Conservation (phyloP, 495 filamentous ascomycete genomes). For the Penicillium tannophilum region DNA sequence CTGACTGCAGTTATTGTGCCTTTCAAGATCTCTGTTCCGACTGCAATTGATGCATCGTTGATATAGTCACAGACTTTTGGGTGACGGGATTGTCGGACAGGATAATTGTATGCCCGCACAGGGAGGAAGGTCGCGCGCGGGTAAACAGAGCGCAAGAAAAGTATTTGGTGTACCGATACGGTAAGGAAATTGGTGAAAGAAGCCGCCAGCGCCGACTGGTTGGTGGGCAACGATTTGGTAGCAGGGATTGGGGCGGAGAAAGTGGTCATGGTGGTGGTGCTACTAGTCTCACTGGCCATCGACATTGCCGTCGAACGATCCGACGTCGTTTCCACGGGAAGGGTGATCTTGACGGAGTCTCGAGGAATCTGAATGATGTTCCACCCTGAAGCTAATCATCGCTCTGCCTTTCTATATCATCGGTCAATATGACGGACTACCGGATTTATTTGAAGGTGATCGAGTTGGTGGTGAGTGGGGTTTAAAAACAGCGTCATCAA, state of each 20-base stretch:
- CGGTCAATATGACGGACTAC: conserved; percentile 29
- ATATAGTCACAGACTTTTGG: conserved; percentile 92
- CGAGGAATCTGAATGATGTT: conserved; percentile 51
- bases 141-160: conserved; percentile 86
- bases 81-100: conserved; percentile 87
- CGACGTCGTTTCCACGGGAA: conserved; percentile 42
- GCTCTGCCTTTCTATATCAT: conserved; percentile 47
- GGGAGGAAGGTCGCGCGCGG: conserved; percentile 77
- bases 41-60: conserved; percentile 75
- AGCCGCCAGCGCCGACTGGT: conserved; percentile 49
- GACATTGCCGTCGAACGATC: conserved; percentile 48
- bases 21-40: conserved; percentile 72
- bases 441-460: background rate
- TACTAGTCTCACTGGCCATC: conserved; percentile 53
- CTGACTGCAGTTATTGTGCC: conserved; percentile 70
- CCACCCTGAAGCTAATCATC: conserved; percentile 55
- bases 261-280: conserved; percentile 51
- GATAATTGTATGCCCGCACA: conserved; percentile 82
- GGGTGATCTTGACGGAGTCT: conserved; percentile 44
- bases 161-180: conserved; percentile 88
- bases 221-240: conserved; percentile 46
- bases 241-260: conserved; percentile 48
- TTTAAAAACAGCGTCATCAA: conserved; percentile 1
- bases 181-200: conserved; percentile 74
- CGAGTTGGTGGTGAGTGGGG: conserved; percentile 1